Base-by-base conservation (phyloP, 225 moss, liverwort and hornwort species). In the Straminergon stramineum region DNA sequence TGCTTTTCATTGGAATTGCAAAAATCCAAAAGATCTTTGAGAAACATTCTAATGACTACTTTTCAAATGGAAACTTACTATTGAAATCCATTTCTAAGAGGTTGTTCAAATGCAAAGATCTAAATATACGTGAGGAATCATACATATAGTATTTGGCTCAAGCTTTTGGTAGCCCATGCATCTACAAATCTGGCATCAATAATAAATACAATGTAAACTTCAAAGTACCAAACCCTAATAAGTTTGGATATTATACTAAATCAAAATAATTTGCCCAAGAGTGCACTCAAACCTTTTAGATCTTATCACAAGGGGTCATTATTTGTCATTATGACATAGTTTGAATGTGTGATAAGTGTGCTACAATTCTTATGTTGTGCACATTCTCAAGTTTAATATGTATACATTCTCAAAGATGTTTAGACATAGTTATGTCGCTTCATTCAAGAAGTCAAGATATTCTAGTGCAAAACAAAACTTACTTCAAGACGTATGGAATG, bases 171-270 rank as follows among this genome's bases (percentile, higher is more conserved):
- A 95, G 76, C 94, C 92, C 88, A 96, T 51, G 41, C 90, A 92
- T 81, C 89, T 97, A 89, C 96, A 95, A 81, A 97, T 91, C 94
- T 96, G 87, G n/a, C 88, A 88, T 77, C 4, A 51, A 2, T 41
- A 62, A 84, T 60, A 55, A 52, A 67, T 6, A 13, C 55, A 58
- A 3, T 3, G 17, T 64, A 1, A 65, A 45, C 20, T 66, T 65
- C 21, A n/a, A 5, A 84, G n/a, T 22, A 30, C 19, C 35, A 82
- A 79, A 78, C 8, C 27, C 82, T 88, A 39, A 37, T 37, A 43
- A 48, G 3, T 76, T 30, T n/a, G 15, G 13, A 2, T 31, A 83
- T 55, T 31, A 83, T 55, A 52, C 0, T 7, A 0, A 89, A 84
- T 13, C 1, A 34, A 1, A 41, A 5, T 17, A 28, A 39, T 60